phyloP scores from a whole-genome alignment of 2,329 filamentous ascomycete species.

The Metarhizium robertsii region DNA sequence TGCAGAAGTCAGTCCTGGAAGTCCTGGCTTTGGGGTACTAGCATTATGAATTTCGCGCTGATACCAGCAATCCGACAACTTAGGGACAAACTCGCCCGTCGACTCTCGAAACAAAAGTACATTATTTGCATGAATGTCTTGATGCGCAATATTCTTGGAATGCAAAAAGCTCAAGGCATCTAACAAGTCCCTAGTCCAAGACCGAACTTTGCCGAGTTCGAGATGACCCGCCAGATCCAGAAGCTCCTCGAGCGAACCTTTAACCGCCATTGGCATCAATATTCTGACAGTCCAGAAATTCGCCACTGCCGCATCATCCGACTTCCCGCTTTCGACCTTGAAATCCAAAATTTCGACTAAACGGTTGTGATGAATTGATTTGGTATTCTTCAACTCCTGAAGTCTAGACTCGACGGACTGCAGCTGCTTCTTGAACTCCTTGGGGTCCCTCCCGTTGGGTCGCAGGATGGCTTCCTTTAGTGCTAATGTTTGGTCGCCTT shows the following conservation, averaged over 20 bases:
- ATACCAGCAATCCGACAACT: constrained; percentile 65
- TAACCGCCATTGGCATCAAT: constrained; percentile 68
- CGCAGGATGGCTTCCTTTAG: constrained; percentile 62
- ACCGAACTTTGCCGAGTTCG: constrained; percentile 64
- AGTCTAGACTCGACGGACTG: constrained; percentile 69
- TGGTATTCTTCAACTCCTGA: constrained; percentile 64
- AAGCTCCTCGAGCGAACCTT: constrained; percentile 73
- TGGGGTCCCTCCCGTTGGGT: constrained; percentile 45
- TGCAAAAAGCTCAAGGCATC: constrained; percentile 85
- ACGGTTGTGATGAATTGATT: constrained; percentile 65
- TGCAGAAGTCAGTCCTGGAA: constrained; percentile 47
- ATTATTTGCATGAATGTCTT: constrained; percentile 71
- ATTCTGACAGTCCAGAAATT: constrained; percentile 63
- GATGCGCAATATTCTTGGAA: constrained; percentile 73
- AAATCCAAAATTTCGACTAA: constrained; percentile 75
- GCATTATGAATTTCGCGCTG: constrained; percentile 59
- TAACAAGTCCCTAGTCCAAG: constrained; percentile 86
- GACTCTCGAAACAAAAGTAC: constrained; percentile 65
- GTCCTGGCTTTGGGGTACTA: constrained; percentile 39
- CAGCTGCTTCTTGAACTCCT: constrained; percentile 65
- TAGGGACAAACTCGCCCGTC: constrained; percentile 61
- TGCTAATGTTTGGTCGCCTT: constrained; percentile 54
- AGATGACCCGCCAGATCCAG: constrained; percentile 70
- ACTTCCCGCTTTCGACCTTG: constrained; percentile 54
- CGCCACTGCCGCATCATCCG: constrained; percentile 25